Conservation (phyloP, 2,329 filamentous ascomycete genomes). For the Pestalotiopsis sp. region DNA sequence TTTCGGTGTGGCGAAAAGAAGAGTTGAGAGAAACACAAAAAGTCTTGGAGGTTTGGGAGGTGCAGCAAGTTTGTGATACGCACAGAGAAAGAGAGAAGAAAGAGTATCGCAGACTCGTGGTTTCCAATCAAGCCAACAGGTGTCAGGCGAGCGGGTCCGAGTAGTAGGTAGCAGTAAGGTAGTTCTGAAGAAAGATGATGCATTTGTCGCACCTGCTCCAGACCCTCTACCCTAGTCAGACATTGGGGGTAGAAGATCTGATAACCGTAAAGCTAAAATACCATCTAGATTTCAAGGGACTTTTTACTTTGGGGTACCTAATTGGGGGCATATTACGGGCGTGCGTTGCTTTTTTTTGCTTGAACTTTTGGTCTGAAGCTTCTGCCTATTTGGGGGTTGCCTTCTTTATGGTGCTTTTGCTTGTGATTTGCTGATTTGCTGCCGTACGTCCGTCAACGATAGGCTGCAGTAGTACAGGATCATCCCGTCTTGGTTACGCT, state of each 20-base stretch:
- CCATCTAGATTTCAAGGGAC: not conserved
- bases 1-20: not conserved
- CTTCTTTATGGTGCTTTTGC: not conserved
- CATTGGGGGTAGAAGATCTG: not conserved
- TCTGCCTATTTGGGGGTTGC: not conserved
- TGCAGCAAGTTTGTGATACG: not conserved
- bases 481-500: constrained; percentile 10
- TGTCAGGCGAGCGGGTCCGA: not conserved
- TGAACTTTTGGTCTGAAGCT: not conserved
- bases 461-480: constrained; percentile 7
- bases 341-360: not conserved
- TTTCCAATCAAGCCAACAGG: not conserved
- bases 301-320: too few relatives aligned
- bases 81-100: too few relatives aligned
- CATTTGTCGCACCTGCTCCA: not conserved
- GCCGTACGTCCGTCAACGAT: not conserved
- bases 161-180: not conserved
- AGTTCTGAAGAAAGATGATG: not conserved
- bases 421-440: not conserved
- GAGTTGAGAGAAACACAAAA: not conserved
- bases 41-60: not conserved
- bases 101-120: not conserved
- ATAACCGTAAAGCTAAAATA: not conserved
- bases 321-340: not conserved
- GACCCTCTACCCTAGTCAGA: not conserved